Conservation (phyloP, 495 filamentous ascomycete species). For the Cercophora scortea region DNA sequence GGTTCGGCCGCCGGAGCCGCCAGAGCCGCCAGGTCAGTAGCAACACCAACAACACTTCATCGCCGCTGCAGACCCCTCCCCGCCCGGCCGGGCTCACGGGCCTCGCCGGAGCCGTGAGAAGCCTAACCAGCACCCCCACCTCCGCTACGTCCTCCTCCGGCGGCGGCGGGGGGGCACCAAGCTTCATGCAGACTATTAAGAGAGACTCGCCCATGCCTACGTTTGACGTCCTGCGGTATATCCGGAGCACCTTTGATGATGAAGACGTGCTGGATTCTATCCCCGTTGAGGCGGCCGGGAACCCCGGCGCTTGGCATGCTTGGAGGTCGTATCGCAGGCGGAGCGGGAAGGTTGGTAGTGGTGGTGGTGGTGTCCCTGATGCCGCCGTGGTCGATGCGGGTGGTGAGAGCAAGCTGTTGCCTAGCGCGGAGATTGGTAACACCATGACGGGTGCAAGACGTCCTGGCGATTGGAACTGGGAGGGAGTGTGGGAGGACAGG, state of each 20-base stretch:
- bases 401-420: neutral
- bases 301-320: slow-evolving; percentile 83
- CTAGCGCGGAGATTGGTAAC: neutral
- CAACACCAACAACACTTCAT: neutral
- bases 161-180: neutral
- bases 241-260: slow-evolving; percentile 74
- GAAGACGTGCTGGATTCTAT: slow-evolving; percentile 67
- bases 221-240: slow-evolving; percentile 65
- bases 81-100: slow-evolving; percentile 10
- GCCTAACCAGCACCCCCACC: slow-evolving; percentile 19
- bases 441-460: slow-evolving; percentile 30
- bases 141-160: slow-evolving; percentile 18
- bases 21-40: slow-evolving; percentile 19
- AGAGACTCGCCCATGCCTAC: slow-evolving; percentile 26
- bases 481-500: slow-evolving; percentile 84
- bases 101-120: neutral
- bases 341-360: neutral
- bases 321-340: slow-evolving; percentile 63
- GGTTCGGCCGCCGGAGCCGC: slow-evolving; percentile 55
- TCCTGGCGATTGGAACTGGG: slow-evolving; percentile 83
- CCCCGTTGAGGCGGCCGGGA: slow-evolving; percentile 73
- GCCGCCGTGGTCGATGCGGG: neutral
- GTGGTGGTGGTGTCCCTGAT: slow-evolving; percentile 1
- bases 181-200: slow-evolving; percentile 4
- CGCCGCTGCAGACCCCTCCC: slow-evolving; percentile 15